phyloP scores from a whole-genome alignment of 2,329 filamentous ascomycete species.

The Penicillium olsonii region DNA sequence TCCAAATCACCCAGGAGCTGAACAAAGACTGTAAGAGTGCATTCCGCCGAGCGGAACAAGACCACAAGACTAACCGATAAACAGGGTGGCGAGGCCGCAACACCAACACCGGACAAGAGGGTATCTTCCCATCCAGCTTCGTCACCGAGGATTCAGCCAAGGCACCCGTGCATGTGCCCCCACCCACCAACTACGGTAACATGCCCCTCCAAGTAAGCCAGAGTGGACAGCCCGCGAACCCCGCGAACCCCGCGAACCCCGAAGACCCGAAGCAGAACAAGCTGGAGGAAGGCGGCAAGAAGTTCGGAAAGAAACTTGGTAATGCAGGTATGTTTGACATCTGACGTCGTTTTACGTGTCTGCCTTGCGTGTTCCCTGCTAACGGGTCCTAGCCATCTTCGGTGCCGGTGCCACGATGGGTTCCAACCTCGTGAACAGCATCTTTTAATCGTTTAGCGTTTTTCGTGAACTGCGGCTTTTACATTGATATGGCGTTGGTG shows the following conservation, averaged over 20 bases:
- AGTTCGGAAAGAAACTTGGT: constrained; percentile 93
- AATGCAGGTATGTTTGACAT: constrained; percentile 61
- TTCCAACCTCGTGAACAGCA: constrained; percentile 84
- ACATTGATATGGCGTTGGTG: constrained; percentile 39
- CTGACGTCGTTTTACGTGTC: background rate
- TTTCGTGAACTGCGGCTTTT: too few species aligned
- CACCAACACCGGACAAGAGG: constrained; percentile 76
- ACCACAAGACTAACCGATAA: constrained; percentile 18
- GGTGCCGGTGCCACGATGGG: constrained; percentile 91
- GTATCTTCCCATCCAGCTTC: constrained; percentile 94
- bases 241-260: constrained; percentile 28
- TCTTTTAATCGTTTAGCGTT: constrained; percentile 62
- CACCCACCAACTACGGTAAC: constrained; percentile 52
- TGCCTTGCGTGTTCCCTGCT: constrained; percentile 12
- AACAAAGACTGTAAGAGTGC: constrained; percentile 74
- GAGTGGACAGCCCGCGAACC: constrained; percentile 44
- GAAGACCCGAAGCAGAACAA: constrained; percentile 59
- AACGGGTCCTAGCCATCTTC: constrained; percentile 68
- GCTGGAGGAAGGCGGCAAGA: constrained; percentile 77
- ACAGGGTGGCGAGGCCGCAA: constrained; percentile 79
- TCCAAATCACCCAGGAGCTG: constrained; percentile 87
- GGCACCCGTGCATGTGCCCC: constrained; percentile 38
- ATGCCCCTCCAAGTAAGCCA: constrained; percentile 77
- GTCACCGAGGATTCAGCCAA: constrained; percentile 72
- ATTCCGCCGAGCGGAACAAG: background rate